Base-by-base conservation (phyloP, 2,329 filamentous ascomycete species). In the Mycosphaerella sp. region DNA sequence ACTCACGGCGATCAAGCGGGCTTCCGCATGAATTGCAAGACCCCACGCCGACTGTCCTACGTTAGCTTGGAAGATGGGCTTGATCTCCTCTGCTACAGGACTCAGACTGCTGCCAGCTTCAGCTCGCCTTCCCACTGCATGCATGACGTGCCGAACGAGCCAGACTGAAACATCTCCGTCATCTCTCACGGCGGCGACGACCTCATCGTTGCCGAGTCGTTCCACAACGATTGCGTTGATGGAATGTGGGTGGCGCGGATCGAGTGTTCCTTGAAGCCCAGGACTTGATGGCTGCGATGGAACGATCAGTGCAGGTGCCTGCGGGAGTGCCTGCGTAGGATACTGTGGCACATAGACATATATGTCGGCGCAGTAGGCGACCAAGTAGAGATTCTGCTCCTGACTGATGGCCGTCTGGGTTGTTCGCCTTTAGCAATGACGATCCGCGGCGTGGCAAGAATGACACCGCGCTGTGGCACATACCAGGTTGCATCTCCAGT, bases 21-120 rank as follows among this genome's bases (percentile, higher is more conserved):
- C 88, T 56, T 83, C 73, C 55, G 81, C 78, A 66, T 97, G 91
- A 9, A 95, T 78, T 6, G 89, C 85, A 42, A 95, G 70, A 0
- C 91, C 93, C 93, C 93, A 98, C 2, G 90, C 91, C 53, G 87
- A 91, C 18, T 71, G 72, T 1, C 80, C 80, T 2, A 95, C 89
- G 64, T 86, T 89, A 34, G 86, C 79, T 52, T 82, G 80, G 51
- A 95, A 87, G 63, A 95, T 87, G 0, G 73, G 72, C 62, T 53
- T 72, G 59, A 65, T 64, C 50, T 63, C 60, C 36, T 74, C 41
- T 71, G 75, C 63, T 74, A 79, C 49, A 56, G 58, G 14, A 3
- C 51, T 54, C 16, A 64, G 49, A n/a, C 41, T 55, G 50, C 49
- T 63, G 10, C 53, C 54, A 25, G 62, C 55, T 41, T 65, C 41